Evolutionary conservation across 73 alveolate species (phyloP), one percentile per base, ranked within the genome.

Genomic region (Stentor coeruleus): DNA sequence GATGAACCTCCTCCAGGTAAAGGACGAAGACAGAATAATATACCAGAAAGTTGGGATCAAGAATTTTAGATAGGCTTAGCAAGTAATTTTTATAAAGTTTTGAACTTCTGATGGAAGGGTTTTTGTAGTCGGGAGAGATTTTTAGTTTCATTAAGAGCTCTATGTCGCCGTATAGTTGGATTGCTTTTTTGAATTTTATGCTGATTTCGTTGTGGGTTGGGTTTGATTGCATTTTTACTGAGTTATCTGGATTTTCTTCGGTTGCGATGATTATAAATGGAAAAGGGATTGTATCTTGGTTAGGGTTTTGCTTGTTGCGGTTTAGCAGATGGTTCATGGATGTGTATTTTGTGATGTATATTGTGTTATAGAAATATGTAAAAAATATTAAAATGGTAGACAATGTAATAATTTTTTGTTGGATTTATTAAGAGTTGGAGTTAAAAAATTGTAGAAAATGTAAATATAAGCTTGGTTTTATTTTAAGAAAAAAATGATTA

Each of bases 131-230:
- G n/a, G 20, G 20, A 28, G 79, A 66, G n/a, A 66, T 14, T 20
- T 66, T 40, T 31, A 66, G 11, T 66, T 66, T 66, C 1, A 26
- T 26, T 20, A 66, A 26, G 14, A 66, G 20, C n/a, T 66, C 79
- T 33, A 66, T 1, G 39, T 66, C 79, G 0, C 79, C 79, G 39
- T 28, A 66, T 40, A 66, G n/a, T 66, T 66, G n/a, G 39, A 66
- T 66, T 66, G n/a, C 79, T 66, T 66, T 66, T 66, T 66, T 20
- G 39, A 66, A 66, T 33, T 66, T 66, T 11, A 66, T 66, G 42
- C 26, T 11, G 33, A 66, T 31, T 33, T 66, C 79, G 0, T 37
- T 66, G 11, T 66, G n/a, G 20, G 79, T 15, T 26, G 40, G n/a
- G 37, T 66, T 66, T 11, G 37, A 66, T 33, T 66, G 49, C 40